Conservation (phyloP, 2,329 filamentous ascomycete genomes). For the Lecanosticta acicola region DNA sequence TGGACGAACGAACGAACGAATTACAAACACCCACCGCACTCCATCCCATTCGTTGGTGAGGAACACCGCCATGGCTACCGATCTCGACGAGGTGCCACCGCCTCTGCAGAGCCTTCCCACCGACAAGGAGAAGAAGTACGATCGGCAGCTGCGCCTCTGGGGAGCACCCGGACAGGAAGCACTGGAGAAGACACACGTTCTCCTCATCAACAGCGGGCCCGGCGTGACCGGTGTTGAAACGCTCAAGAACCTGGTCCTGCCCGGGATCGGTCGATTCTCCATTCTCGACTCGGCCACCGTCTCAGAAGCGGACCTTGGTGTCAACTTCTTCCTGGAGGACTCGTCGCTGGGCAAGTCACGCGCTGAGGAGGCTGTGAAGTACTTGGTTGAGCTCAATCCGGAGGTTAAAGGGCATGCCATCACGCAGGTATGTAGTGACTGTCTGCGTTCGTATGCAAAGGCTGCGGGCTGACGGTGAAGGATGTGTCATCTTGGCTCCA, state of each 20-base stretch:
- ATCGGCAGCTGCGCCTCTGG: conserved; percentile 92
- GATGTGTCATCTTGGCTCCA: conserved; percentile 42
- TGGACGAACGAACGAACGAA: background rate
- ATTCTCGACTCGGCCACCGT: conserved; percentile 78
- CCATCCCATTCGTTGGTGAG: background rate
- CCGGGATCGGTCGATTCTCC: conserved; percentile 84
- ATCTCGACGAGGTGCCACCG: conserved; percentile 36
- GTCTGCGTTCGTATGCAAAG: too few relatives aligned
- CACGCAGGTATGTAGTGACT: conserved; percentile 47
- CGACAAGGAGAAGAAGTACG: conserved; percentile 67
- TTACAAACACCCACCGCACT: background rate
- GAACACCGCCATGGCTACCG: conserved; percentile 15
- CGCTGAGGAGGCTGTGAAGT: conserved; percentile 68
- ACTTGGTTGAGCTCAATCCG: conserved; percentile 83
- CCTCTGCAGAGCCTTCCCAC: conserved; percentile 48
- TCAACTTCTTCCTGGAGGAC: conserved; percentile 95
- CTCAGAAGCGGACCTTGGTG: conserved; percentile 75
- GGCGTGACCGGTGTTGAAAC: conserved; percentile 85
- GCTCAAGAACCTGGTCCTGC: conserved; percentile 94
- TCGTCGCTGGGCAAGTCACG: conserved; percentile 68
- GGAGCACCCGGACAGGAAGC: conserved; percentile 86
- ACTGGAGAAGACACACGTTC: conserved; percentile 83
- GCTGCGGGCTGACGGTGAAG: conserved; percentile 32
- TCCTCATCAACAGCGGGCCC: conserved; percentile 80
- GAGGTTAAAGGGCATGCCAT: conserved; percentile 76